Evolutionary conservation across 2,329 filamentous ascomycete species (phyloP), one percentile per base, ranked within the genome.

Genomic region (Calonectria pteridis): DNA sequence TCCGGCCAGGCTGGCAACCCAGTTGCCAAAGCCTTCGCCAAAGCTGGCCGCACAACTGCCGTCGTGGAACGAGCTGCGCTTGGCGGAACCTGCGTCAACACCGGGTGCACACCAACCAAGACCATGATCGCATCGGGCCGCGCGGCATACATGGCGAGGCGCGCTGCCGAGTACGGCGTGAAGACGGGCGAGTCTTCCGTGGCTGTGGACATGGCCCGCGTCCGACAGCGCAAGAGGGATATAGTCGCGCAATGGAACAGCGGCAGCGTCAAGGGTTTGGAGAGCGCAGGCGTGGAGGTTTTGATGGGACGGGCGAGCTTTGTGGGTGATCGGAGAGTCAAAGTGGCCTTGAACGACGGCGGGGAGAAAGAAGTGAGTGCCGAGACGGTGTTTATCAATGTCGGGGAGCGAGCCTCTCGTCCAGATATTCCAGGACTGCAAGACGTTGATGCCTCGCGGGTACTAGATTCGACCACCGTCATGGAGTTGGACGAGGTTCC

Each of bases 61-160:
- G 81, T 90, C 31, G 82, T 90, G 66, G 89, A 90, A 76, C 81
- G 84, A n/a, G 73, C 83, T 0, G 84, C 88, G 67, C 82, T 91
- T 2, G 89, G 87, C n/a, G 89, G 89, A 14, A 88, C 86, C 70
- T 90, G 89, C 75, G 82, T 90, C 68, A 90, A 90, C 70, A 88
- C 88, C 73, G 89, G 89, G 6, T 91, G 89, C 76, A 90, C 89
- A 14, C 89, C 89, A 0, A 90, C 89, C 26, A 91, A 91, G 79
- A 90, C 89, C 11, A 87, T 91, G 85, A 87, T 91, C 63, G 86
- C 89, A 4, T 89, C 87, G 26, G 89, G 88, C 1, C 83, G 88
- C 5, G 84, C 86, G 3, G 89, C 88, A 2, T 86, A 90, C 76
- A 73, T 89, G 13, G 80, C 85, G 1, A 77, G 82, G 3, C 82